phyloP scores from a whole-genome alignment of 2,329 filamentous ascomycete species.

The Penicillium janthinellum region DNA sequence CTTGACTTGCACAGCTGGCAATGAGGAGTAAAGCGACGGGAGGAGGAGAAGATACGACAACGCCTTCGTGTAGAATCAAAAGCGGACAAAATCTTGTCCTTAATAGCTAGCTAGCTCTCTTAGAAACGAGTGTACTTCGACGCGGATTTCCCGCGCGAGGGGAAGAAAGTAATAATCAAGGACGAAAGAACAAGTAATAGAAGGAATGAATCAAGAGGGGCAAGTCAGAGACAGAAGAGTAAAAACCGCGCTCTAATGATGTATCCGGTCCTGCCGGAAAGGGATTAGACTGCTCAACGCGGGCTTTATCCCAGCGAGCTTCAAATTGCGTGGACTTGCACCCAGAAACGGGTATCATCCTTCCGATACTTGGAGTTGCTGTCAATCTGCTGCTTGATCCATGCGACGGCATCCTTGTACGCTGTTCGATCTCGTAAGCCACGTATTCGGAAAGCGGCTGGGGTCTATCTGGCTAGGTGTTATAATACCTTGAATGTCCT shows the following conservation, averaged over 20 bases:
- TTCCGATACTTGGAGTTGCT: slow-evolving; percentile 21
- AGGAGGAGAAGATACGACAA: too few relatives aligned
- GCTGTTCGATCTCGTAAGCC: slow-evolving; percentile 5
- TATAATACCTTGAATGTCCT: slow-evolving; percentile 24
- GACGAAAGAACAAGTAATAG: background rate
- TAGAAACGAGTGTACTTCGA: background rate
- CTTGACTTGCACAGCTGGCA: background rate
- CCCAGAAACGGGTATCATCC: slow-evolving; percentile 36
- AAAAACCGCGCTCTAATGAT: background rate
- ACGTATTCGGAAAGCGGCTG: background rate
- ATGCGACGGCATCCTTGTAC: slow-evolving; percentile 32
- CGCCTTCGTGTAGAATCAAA: too few relatives aligned
- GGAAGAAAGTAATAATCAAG: background rate
- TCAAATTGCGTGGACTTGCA: slow-evolving; percentile 24
- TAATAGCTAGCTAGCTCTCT: background rate
- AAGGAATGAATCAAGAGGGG: background rate
- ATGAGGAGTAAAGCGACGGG: too few relatives aligned
- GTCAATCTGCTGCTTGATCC: slow-evolving; percentile 34
- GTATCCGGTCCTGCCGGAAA: background rate
- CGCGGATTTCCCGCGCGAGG: background rate
- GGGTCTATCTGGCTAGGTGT: background rate
- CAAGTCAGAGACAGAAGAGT: background rate
- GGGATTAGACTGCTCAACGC: background rate
- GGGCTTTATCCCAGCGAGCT: background rate
- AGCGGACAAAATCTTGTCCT: too few relatives aligned